Evolutionary conservation across 352 stramenopile genomes (phyloP), one percentile per base, ranked within the genome.

Genomic region (Elongisporangium prolatum): DNA sequence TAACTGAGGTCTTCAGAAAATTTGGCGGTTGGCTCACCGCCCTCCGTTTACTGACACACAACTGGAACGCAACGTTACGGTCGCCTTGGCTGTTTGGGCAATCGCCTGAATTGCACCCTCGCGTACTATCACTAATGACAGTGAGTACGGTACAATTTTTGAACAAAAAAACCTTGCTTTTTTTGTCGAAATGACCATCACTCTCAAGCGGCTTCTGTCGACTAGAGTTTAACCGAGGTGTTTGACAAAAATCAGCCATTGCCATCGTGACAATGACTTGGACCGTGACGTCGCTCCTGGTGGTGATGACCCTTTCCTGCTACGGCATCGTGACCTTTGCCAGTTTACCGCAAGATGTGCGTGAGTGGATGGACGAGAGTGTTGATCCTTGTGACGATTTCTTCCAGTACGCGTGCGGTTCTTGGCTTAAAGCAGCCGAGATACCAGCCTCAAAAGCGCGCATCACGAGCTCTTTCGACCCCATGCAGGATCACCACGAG

Each of bases 341-440:
- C 9, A 16, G 5, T 13, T 11, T 44, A 1, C 34, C 34, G 17
- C 34, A 44, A 44, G 34, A 52, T 22, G 48, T 24, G 11, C 48
- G 48, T 16, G 48, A 52, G 2, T 52, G 18, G 48, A 52, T 52
- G 48, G 48, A 52, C 48, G 48, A 52, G 48, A 52, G 48, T 24
- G 48, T 52, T 6, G 21, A 52, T 9, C 48, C 48, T 24, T 52
- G 48, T n/a, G 48, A 52, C 48, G 48, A 52, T 24, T 52, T 52
- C 48, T 52, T 24, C 17, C n/a, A 52, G 48, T 24, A 52, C 17
- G 48, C 21, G 48, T 52, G 48, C 48, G 48, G 48, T 44, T 44
- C 34, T 44, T 44, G 34, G 34, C 34, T 44, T 44, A 13, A 44
- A 9, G 11, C 11, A 3, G 11, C 34, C 14, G 10, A 44, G 34